Percentiles rank a stretch among this genome's conserved stretches.
These are phyloP conservation scores for Annulohypoxylon stygium DNA, from an alignment of 495 filamentous ascomycete genomes.

Conservation along the genomic window DNA sequence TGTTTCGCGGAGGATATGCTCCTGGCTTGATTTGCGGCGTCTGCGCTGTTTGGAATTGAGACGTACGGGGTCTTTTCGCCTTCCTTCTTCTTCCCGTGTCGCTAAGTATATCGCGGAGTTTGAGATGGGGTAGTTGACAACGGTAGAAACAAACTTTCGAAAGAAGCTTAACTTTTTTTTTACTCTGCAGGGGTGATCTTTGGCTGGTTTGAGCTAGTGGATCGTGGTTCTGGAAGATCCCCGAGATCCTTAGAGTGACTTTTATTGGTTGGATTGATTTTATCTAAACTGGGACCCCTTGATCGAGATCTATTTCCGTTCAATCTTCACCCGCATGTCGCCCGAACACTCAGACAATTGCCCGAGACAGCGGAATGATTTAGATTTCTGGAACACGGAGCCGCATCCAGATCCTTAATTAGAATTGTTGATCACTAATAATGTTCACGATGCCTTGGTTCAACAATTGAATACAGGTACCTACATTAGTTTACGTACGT, in stretches of 20 bases:
- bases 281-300: neutral
- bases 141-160: slow-evolving; percentile 13
- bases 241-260: neutral
- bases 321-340: neutral
- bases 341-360: slow-evolving; percentile 4
- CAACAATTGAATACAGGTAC: neutral
- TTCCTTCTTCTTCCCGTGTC: neutral
- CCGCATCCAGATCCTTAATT: neutral
- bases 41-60: neutral
- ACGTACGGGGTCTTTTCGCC: neutral
- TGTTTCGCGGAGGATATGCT: neutral
- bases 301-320: slow-evolving; percentile 1
- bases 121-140: neutral
- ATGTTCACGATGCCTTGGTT: neutral
- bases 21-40: neutral
- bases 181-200: slow-evolving; percentile 10
- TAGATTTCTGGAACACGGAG: neutral
- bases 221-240: slow-evolving; percentile 28
- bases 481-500: neutral
- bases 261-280: neutral
- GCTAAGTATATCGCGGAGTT: neutral
- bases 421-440: slow-evolving; percentile 3
- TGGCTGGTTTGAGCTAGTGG: slow-evolving; percentile 13
- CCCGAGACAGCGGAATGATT: slow-evolving; percentile 1
- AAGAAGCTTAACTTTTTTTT: slow-evolving; percentile 33